phyloP scores from a whole-genome alignment of 2,329 filamentous ascomycete genomes.

The Exophiala spinifera region DNA sequence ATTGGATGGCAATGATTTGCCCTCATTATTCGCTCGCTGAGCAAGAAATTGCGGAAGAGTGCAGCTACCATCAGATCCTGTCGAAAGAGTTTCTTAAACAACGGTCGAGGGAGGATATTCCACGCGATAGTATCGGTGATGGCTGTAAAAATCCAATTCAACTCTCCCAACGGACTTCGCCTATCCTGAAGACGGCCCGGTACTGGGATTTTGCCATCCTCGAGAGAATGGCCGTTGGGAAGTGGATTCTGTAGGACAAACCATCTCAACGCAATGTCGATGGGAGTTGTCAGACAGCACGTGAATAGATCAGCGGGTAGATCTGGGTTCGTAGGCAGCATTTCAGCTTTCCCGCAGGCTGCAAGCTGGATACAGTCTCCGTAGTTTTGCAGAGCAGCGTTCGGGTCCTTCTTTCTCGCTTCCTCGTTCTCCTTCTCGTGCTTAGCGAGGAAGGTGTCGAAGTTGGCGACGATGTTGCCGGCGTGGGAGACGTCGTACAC shows the following conservation, averaged over 20 bases:
- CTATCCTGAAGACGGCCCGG: conserved; percentile 89
- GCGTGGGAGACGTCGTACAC: conserved; percentile 98
- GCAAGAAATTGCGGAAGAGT: conserved; percentile 89
- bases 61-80: conserved; percentile 99
- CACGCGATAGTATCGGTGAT: conserved; percentile 99
- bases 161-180: conserved; percentile 86
- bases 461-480: conserved; percentile 92
- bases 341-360: conserved; percentile 85
- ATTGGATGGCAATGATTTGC: conserved; percentile 94
- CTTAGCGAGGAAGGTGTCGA: conserved; percentile 90
- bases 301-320: conserved; percentile 95
- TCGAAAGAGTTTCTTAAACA: conserved; percentile 95
- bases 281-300: conserved; percentile 90
- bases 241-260: conserved; percentile 91
- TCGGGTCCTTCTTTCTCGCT: conserved; percentile 70
- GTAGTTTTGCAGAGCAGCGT: conserved; percentile 61
- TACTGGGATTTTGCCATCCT: conserved; percentile 75
- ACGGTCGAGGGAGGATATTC: conserved; percentile 83
- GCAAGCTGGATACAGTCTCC: conserved; percentile 88
- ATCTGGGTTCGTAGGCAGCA: conserved; percentile 88
- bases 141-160: conserved; percentile 99
- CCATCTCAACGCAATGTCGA: conserved; percentile 94
- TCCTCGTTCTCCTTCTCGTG: conserved; percentile 87
- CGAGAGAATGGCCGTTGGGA: conserved; percentile 65
- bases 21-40: conserved; percentile 93